Percentiles rank a stretch among this genome's conserved stretches.
Evolutionary conservation across 495 filamentous ascomycete species (phyloP).

Genomic region (Letharia lupina): DNA sequence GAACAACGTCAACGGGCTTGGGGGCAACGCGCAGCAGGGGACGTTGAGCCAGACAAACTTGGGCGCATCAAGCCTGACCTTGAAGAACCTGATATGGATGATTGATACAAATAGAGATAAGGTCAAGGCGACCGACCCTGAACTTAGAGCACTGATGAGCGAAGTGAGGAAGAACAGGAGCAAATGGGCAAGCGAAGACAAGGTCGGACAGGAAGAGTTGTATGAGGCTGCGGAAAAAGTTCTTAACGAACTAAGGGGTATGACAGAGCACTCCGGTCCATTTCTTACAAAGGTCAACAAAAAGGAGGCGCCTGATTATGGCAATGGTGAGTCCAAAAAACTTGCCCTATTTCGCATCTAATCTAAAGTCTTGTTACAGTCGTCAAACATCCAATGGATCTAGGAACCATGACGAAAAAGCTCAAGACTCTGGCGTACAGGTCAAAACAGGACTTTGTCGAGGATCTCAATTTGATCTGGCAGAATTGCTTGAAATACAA

Average conservation of each 20-base stretch:
- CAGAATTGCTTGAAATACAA: slow-evolving; percentile 94
- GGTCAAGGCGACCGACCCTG: slow-evolving; percentile 84
- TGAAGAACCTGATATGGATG: slow-evolving; percentile 91
- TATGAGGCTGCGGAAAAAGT: slow-evolving; percentile 97
- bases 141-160: slow-evolving; percentile 84
- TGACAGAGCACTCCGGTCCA: slow-evolving; percentile 89
- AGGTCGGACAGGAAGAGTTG: slow-evolving; percentile 92
- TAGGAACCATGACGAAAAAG: slow-evolving; percentile 97
- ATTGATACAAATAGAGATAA: slow-evolving; percentile 86
- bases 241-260: slow-evolving; percentile 87
- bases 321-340: slow-evolving; percentile 54
- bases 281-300: slow-evolving; percentile 93
- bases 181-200: slow-evolving; percentile 98
- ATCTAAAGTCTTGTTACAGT: slow-evolving; percentile 40
- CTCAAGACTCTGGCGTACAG: slow-evolving; percentile 79
- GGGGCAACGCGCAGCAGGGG: slow-evolving; percentile 56
- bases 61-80: slow-evolving; percentile 89
- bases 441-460: slow-evolving; percentile 90
- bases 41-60: slow-evolving; percentile 88
- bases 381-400: slow-evolving; percentile 96
- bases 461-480: slow-evolving; percentile 92
- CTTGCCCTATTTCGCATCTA: not conserved
- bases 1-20: slow-evolving; percentile 37
- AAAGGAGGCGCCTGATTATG: slow-evolving; percentile 92
- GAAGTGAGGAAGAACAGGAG: slow-evolving; percentile 95